phyloP scores from a whole-genome alignment of 208 protist genomes.

The Porcisia deanei region DNA sequence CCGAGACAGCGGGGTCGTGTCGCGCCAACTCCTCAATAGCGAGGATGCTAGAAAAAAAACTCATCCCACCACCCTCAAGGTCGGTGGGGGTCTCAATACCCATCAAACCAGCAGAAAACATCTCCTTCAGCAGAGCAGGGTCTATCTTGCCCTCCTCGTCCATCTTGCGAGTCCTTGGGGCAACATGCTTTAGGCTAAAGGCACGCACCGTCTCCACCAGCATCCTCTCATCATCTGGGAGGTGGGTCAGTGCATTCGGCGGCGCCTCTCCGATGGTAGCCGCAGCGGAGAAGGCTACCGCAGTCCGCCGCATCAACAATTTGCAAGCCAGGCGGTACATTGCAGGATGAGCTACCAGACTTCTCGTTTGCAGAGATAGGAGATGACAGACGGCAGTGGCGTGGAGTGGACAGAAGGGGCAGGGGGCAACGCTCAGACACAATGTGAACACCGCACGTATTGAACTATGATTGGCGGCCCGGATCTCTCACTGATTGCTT shows the following conservation, averaged over 20 bases:
- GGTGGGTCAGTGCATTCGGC: conserved; percentile 38
- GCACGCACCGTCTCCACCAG: conserved; percentile 64
- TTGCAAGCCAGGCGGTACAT: conserved; percentile 46
- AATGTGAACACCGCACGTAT: too few relatives aligned
- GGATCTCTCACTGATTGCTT: too few relatives aligned
- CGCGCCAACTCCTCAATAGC: conserved; percentile 90
- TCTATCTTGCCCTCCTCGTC: conserved; percentile 78
- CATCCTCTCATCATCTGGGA: conserved; percentile 75
- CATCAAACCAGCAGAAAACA: conserved; percentile 87
- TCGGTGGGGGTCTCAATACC: conserved; percentile 77
- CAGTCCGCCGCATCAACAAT: conserved; percentile 43
- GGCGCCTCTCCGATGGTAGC: conserved; percentile 8
- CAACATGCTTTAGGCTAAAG: conserved; percentile 71
- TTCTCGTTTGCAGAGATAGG: too few relatives aligned
- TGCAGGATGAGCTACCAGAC: background rate
- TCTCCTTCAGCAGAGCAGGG: conserved; percentile 57
- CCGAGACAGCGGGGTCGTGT: conserved; percentile 83
- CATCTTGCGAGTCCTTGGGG: conserved; percentile 72
- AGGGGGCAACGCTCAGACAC: too few relatives aligned
- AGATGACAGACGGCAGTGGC: too few relatives aligned
- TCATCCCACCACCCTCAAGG: conserved; percentile 66
- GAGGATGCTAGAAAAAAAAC: conserved; percentile 78
- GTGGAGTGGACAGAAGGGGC: too few relatives aligned
- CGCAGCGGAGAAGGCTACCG: conserved; percentile 21
- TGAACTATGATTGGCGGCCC: too few relatives aligned